Evolutionary conservation across 164 flowering plant species (phyloP).

Genomic region (Vitis rotundifolia): DNA sequence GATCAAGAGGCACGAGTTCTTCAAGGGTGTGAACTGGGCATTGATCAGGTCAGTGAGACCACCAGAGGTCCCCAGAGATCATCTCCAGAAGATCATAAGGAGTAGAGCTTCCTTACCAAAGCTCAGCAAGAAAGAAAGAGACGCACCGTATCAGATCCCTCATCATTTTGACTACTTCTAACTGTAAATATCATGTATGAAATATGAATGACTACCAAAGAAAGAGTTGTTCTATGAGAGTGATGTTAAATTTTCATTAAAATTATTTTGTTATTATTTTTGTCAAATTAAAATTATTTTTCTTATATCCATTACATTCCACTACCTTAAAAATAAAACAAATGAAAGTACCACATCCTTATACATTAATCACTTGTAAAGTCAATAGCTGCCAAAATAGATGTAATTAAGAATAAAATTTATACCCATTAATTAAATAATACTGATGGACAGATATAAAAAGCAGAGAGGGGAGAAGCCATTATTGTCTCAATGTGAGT

Average conservation of each 20-base stretch:
- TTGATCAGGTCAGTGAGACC: slow-evolving; percentile 78
- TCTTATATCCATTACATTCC: no score
- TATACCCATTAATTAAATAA: no score
- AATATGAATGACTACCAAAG: not conserved
- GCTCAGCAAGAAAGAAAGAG: slow-evolving; percentile 54
- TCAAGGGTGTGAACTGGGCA: slow-evolving; percentile 91
- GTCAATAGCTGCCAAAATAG: no score
- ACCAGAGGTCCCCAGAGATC: slow-evolving; percentile 63
- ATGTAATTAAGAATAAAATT: no score
- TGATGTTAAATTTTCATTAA: no score
- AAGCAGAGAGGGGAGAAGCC: slow-evolving; percentile 1
- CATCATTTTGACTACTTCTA: slow-evolving; percentile 77
- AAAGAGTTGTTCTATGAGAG: slow-evolving; percentile 3
- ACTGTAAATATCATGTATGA: slow-evolving; percentile 5
- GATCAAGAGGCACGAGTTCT: slow-evolving; percentile 84
- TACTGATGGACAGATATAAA: no score
- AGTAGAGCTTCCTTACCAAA: slow-evolving; percentile 31
- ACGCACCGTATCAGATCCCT: slow-evolving; percentile 62
- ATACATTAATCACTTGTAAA: no score
- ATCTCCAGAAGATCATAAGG: slow-evolving; percentile 20
- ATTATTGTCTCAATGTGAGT: slow-evolving; percentile 34
- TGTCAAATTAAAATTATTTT: not conserved
- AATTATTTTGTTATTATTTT: not conserved
- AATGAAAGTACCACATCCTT: no score
- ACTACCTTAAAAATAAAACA: no score